These are phyloP conservation scores for Pseudocercospora cruenta DNA, from an alignment of 2,329 filamentous ascomycete species.

Conservation along the genomic window DNA sequence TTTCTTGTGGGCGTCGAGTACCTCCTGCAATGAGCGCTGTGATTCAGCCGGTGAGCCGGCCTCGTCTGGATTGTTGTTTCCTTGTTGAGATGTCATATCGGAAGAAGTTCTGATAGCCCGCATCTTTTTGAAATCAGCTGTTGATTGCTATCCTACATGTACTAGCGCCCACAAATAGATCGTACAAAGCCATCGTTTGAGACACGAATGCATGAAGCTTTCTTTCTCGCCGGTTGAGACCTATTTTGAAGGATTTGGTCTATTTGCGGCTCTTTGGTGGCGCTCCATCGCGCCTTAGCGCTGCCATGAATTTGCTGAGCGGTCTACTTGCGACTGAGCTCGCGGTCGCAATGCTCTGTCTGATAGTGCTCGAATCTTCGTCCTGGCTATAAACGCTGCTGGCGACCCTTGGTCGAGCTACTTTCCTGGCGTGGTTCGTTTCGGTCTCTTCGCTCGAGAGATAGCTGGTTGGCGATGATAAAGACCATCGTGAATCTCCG, in stretches of 20 bases:
- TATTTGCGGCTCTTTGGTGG: background rate
- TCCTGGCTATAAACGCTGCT: slow-evolving; percentile 18
- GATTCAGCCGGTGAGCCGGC: background rate
- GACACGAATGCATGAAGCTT: too few relatives aligned
- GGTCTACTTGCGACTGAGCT: slow-evolving; percentile 10
- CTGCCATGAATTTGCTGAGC: slow-evolving; percentile 11
- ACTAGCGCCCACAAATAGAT: background rate
- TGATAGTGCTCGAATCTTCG: background rate
- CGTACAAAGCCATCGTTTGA: too few relatives aligned
- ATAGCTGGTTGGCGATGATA: background rate
- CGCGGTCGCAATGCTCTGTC: background rate
- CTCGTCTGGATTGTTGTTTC: background rate
- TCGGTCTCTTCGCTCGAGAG: background rate
- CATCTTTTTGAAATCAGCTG: background rate
- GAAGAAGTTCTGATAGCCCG: too few relatives aligned
- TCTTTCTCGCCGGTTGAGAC: too few relatives aligned
- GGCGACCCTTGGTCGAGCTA: background rate
- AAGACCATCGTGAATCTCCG: background rate
- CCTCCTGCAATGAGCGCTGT: background rate
- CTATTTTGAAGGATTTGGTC: background rate
- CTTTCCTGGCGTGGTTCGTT: background rate
- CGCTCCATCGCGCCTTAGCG: slow-evolving; percentile 10
- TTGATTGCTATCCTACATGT: background rate
- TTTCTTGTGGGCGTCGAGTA: background rate
- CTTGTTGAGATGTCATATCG: background rate